Evolutionary conservation across 1,284 basidiomycete species (phyloP).

Genomic region (Gymnopus androsaceus): DNA sequence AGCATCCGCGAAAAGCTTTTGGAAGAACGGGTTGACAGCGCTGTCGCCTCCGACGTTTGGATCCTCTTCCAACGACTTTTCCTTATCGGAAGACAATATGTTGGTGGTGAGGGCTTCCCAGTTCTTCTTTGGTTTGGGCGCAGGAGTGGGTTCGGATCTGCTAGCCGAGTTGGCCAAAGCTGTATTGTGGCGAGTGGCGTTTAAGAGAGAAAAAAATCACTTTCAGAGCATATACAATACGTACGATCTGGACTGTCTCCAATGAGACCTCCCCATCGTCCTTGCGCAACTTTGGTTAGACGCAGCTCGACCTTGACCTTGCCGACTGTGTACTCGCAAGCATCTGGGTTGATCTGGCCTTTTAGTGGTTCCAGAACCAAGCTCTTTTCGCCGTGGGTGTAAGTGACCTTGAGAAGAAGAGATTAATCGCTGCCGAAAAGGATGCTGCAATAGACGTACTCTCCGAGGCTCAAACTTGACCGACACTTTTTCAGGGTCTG

Average conservation of each 20-base stretch:
- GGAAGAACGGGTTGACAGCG: conserved; percentile 78
- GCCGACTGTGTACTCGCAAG: conserved; percentile 68
- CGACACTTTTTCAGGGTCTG: conserved; percentile 62
- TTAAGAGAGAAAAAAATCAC: neutral
- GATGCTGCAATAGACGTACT: conserved; percentile 37
- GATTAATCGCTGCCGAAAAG: conserved; percentile 1
- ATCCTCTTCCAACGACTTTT: conserved; percentile 65
- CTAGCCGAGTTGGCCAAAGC: conserved; percentile 33
- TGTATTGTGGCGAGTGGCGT: conserved; percentile 2
- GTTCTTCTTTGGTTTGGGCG: conserved; percentile 64
- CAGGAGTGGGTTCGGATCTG: conserved; percentile 34
- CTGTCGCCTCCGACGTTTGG: conserved; percentile 83
- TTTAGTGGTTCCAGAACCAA: conserved; percentile 76
- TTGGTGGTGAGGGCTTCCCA: conserved; percentile 81
- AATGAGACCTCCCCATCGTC: conserved; percentile 76
- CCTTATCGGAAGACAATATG: conserved; percentile 65
- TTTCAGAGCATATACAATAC: conserved; percentile 27
- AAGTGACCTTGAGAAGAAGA: conserved; percentile 49
- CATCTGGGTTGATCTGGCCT: conserved; percentile 72
- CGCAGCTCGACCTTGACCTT: conserved; percentile 84
- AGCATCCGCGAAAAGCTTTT: conserved; percentile 82
- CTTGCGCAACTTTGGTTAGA: conserved; percentile 61
- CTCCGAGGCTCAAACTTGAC: conserved; percentile 66
- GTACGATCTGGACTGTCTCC: conserved; percentile 75
- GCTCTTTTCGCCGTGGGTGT: conserved; percentile 62